Conservation (phyloP, 768 basidiomycete species). For the Mycena kentingensis region DNA sequence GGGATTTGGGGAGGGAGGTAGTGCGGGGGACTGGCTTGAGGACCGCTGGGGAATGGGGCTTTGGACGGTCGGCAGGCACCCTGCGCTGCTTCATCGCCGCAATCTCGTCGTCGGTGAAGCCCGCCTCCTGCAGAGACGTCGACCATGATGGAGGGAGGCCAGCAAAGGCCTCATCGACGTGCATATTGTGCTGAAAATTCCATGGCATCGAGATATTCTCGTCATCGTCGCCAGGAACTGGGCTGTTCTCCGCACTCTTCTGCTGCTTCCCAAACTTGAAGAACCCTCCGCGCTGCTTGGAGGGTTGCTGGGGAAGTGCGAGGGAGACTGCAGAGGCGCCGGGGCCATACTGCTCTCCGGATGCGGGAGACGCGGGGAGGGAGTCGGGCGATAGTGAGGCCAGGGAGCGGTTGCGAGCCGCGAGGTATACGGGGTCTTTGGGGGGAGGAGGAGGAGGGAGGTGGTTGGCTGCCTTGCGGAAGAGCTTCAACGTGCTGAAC, state of each 20-base stretch:
- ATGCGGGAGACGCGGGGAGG: conserved; percentile 42
- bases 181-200: conserved; percentile 83
- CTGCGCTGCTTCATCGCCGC: conserved; percentile 49
- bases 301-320: conserved; percentile 36
- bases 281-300: conserved; percentile 33
- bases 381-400: conserved; percentile 50
- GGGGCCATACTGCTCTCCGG: conserved; percentile 36
- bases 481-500: no score
- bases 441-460: conserved; percentile 65
- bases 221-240: conserved; percentile 41
- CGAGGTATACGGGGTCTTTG: conserved; percentile 59
- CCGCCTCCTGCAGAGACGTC: conserved; percentile 56
- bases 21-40: conserved; percentile 13
- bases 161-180: conserved; percentile 71
- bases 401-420: conserved; percentile 44
- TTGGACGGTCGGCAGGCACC: conserved; percentile 28
- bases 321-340: conserved; percentile 38
- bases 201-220: conserved; percentile 68
- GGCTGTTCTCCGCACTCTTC: conserved; percentile 26
- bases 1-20: conserved; percentile 17
- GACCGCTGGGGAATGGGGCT: conserved; percentile 8
- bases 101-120: conserved; percentile 73
- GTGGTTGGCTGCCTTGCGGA: no score
- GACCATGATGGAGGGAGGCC: conserved; percentile 80
- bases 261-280: conserved; percentile 44